phyloP scores from a whole-genome alignment of 2,329 filamentous ascomycete species.

The Colletotrichum cereale region DNA sequence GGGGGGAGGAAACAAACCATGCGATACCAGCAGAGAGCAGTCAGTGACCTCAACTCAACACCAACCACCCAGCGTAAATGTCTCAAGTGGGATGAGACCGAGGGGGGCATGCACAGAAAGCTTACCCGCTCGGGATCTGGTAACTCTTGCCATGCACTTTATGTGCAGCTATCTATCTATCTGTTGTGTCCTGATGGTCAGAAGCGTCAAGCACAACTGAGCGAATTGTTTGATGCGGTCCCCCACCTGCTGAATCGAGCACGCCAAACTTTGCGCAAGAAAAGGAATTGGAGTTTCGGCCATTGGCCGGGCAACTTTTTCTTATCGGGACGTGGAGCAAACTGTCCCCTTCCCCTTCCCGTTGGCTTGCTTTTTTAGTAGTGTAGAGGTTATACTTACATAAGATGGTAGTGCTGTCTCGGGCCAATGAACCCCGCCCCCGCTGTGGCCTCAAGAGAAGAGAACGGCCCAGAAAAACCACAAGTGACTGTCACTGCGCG shows the following conservation, averaged over 20 bases:
- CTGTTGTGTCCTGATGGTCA: too few species aligned
- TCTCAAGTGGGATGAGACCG: constrained; percentile 16
- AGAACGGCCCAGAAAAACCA: neutral
- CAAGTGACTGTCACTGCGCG: constrained; percentile 6
- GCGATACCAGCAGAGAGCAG: constrained; percentile 17
- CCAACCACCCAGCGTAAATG: neutral
- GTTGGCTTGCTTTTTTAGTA: neutral
- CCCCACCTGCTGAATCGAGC: constrained; percentile 13
- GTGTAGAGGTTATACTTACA: neutral
- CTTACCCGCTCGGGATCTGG: neutral
- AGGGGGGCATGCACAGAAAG: neutral
- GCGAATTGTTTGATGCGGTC: neutral
- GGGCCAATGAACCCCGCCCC: constrained; percentile 34
- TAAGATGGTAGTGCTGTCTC: neutral
- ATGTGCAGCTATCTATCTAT: neutral
- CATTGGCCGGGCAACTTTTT: constrained; percentile 24
- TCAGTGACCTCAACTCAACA: constrained; percentile 15
- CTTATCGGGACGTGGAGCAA: neutral
- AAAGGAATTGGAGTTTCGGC: constrained; percentile 29
- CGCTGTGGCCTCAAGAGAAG: constrained; percentile 10
- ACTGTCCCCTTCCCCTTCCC: neutral
- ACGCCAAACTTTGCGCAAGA: constrained; percentile 15
- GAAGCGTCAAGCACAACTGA: neutral
- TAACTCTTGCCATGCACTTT: neutral
- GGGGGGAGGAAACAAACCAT: constrained; percentile 16